phyloP scores from a whole-genome alignment of 257 asterid genomes.

The Solanum etuberosum region DNA sequence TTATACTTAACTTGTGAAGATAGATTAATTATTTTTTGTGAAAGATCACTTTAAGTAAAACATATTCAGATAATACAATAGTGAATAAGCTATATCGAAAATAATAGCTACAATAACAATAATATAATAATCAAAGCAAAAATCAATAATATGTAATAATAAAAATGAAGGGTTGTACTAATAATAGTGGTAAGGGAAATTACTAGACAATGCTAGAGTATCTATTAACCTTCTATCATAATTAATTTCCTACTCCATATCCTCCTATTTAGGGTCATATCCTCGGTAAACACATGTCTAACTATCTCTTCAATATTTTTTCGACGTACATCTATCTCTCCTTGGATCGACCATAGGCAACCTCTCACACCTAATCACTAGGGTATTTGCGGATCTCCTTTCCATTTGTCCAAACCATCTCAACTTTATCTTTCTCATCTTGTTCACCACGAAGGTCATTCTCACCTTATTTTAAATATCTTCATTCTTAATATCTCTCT shows the following conservation, averaged over 20 bases:
- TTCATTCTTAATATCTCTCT: too few species aligned
- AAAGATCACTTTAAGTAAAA: not conserved
- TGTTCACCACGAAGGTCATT: too few species aligned
- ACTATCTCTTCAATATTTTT: not conserved
- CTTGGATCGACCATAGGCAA: not conserved
- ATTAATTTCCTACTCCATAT: not conserved
- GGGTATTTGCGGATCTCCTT: not conserved
- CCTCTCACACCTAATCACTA: not conserved
- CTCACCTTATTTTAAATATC: too few species aligned
- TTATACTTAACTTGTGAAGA: not conserved
- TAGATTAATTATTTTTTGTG: not conserved
- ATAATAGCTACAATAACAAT: not conserved
- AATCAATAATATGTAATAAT: not conserved
- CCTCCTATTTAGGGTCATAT: not conserved
- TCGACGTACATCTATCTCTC: not conserved
- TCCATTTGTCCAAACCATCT: not conserved
- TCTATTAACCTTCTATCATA: not conserved
- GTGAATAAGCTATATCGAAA: not conserved
- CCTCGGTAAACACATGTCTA: not conserved
- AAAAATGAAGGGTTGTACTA: not conserved
- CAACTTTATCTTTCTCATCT: not conserved
- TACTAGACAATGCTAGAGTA: not conserved
- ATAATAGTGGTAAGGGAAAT: not conserved
- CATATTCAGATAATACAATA: not conserved
- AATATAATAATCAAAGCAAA: not conserved